These are phyloP conservation scores for Penicillium griseofulvum DNA, from an alignment of 2,329 filamentous ascomycete genomes.

Conservation along the genomic window DNA sequence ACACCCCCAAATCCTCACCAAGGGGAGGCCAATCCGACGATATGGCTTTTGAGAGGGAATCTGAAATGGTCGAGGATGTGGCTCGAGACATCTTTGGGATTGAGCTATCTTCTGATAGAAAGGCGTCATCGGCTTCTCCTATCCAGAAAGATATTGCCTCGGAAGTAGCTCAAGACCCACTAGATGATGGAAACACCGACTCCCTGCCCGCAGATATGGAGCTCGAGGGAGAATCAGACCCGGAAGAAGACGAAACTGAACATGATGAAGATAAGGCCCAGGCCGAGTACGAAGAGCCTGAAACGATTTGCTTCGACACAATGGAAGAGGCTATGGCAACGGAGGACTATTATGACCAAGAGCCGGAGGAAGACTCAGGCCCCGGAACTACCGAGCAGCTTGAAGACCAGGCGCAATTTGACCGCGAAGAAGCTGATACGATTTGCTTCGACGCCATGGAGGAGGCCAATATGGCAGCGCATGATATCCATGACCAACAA, in stretches of 20 bases:
- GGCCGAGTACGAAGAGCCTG: conserved; percentile 15
- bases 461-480: background rate
- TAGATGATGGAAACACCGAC: background rate
- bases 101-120: conserved; percentile 16
- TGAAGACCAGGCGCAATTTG: background rate
- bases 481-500: background rate
- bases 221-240: background rate
- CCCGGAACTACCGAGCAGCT: background rate
- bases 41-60: conserved; percentile 12
- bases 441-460: conserved; percentile 10
- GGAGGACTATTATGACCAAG: background rate
- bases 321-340: conserved; percentile 1
- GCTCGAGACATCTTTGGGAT: conserved; percentile 24
- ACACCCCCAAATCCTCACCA: conserved; percentile 1
- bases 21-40: conserved; percentile 1
- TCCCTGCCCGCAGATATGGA: background rate
- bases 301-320: conserved; percentile 3
- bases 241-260: conserved; percentile 10
- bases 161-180: background rate
- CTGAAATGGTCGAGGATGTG: conserved; percentile 23
- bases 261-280: background rate
- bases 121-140: conserved; percentile 7
- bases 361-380: background rate
- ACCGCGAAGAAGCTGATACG: conserved; percentile 15
- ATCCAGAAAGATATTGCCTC: background rate